A percentile compares a stretch with the other conserved stretches of the same genome.
phyloP scores from a whole-genome alignment of 2,329 filamentous ascomycete genomes.

The Fusarium sp. region DNA sequence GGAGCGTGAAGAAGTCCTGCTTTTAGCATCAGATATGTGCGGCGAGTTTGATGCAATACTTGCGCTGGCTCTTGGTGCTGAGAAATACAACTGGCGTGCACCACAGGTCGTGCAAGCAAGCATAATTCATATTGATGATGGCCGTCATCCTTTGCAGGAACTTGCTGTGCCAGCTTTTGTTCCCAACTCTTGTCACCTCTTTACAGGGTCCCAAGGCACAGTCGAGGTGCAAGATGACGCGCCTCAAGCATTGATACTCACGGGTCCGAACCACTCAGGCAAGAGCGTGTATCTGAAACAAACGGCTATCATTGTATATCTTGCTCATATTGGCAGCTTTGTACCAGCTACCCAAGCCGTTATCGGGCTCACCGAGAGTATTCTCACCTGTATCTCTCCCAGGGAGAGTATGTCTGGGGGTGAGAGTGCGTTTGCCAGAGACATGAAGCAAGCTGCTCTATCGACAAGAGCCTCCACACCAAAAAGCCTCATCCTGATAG shows the following conservation, averaged over 20 bases:
- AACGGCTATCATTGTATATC: constrained; percentile 87
- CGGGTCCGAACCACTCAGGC: constrained; percentile 95
- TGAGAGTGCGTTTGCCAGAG: constrained; percentile 76
- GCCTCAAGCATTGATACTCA: constrained; percentile 79
- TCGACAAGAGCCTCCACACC: constrained; percentile 79
- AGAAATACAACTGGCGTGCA: constrained; percentile 75
- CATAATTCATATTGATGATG: constrained; percentile 77
- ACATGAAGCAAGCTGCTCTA: constrained; percentile 87
- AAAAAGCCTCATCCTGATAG: constrained; percentile 85
- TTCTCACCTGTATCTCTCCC: constrained; percentile 86
- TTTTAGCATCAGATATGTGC: constrained; percentile 79
- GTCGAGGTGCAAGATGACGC: constrained; percentile 2
- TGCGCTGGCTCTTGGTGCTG: constrained; percentile 82
- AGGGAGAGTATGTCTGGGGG: constrained; percentile 69
- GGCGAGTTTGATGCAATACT: constrained; percentile 89
- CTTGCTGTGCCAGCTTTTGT: constrained; percentile 83
- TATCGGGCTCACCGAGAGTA: constrained; percentile 92
- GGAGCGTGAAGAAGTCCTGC: constrained; percentile 73
- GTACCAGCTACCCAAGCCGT: constrained; percentile 82
- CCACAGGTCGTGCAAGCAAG: constrained; percentile 79
- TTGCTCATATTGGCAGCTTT: constrained; percentile 93
- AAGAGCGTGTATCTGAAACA: constrained; percentile 98
- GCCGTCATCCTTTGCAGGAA: constrained; percentile 89
- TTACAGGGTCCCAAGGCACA: constrained; percentile 64
- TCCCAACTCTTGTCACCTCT: constrained; percentile 80